phyloP scores from a whole-genome alignment of 169 alveolate genomes.

The Sarcocystis neurona region DNA sequence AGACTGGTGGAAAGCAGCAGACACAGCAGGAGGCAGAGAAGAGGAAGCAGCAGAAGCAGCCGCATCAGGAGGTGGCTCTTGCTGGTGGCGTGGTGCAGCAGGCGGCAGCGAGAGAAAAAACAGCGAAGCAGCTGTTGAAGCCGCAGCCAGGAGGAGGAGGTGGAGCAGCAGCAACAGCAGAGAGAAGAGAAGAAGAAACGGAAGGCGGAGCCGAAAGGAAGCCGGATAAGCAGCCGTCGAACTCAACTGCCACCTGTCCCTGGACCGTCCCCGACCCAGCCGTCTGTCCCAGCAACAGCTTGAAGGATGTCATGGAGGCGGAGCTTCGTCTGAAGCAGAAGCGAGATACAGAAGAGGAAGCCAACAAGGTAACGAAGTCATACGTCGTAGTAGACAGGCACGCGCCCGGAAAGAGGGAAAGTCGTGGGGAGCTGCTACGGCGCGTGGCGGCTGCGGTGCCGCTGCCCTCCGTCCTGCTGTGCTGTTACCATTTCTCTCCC shows the following conservation, averaged over 20 bases:
- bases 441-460: too few relatives aligned
- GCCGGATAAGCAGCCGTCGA: background rate
- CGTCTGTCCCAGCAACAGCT: background rate
- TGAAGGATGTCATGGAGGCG: conserved; percentile 30
- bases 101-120: background rate
- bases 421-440: too few relatives aligned
- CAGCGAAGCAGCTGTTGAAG: background rate
- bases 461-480: too few relatives aligned
- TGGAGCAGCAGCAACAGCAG: background rate
- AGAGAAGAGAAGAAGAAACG: background rate
- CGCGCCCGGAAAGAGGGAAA: background rate
- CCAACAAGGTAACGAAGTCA: too few relatives aligned
- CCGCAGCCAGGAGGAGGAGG: background rate
- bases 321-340: background rate
- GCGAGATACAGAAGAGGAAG: conserved; percentile 26
- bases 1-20: background rate
- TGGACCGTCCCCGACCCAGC: background rate
- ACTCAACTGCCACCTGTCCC: background rate
- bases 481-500: too few relatives aligned
- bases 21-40: background rate
- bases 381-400: background rate
- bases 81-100: too few relatives aligned
- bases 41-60: background rate
- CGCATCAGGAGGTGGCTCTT: background rate
- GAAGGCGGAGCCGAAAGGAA: background rate